Evolutionary conservation across 2,329 filamentous ascomycete genomes (phyloP).

Genomic region (Epichloe elymi): DNA sequence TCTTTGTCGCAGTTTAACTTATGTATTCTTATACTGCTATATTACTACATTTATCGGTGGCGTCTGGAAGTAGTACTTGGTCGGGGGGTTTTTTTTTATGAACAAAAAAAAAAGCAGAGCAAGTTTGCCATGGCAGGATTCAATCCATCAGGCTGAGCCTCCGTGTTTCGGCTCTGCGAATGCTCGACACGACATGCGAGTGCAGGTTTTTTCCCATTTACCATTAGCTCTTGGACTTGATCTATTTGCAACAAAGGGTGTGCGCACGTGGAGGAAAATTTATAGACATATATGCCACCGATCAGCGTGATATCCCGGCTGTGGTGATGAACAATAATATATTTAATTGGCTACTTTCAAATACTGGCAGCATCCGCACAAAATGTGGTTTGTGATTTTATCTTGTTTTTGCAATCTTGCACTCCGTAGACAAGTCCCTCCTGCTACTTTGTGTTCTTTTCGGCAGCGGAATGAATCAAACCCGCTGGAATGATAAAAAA

Average conservation of each 20-base stretch:
- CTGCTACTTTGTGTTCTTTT: no score
- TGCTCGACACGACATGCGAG: background rate
- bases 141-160: constrained; percentile 1
- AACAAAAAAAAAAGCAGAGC: background rate
- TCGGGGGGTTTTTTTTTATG: background rate
- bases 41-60: background rate
- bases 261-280: background rate
- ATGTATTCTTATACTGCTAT: constrained; percentile 10
- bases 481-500: no score
- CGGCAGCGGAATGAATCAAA: no score
- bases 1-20: constrained; percentile 12
- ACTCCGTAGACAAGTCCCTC: no score
- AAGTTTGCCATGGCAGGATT: background rate
- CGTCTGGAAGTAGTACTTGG: constrained; percentile 1
- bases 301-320: background rate
- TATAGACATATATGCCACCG: background rate
- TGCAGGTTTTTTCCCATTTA: background rate
- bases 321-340: constrained; percentile 3
- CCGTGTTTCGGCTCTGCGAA: background rate
- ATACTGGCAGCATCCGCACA: background rate
- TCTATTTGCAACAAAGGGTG: background rate
- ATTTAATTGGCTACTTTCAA: constrained; percentile 2
- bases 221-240: background rate
- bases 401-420: no score
- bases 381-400: no score